phyloP scores from a whole-genome alignment of 2,329 filamentous ascomycete genomes.

The Elsinoe arachidis region DNA sequence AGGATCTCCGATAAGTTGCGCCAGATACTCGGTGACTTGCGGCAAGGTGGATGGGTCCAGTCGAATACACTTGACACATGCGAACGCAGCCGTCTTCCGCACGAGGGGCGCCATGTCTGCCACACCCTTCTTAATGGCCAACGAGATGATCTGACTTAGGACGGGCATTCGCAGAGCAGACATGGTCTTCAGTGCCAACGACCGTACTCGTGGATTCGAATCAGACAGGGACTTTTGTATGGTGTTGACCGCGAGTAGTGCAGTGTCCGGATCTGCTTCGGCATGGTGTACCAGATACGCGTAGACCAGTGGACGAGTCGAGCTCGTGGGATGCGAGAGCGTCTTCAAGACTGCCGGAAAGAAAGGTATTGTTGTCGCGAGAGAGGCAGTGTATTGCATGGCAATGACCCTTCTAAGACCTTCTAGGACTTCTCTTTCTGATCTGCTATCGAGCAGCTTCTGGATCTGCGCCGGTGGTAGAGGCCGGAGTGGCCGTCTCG shows the following conservation, averaged over 20 bases:
- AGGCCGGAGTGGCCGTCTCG: slow-evolving; percentile 50
- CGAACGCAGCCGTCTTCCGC: slow-evolving; percentile 81
- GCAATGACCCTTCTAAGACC: slow-evolving; percentile 81
- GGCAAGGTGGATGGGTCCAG: slow-evolving; percentile 79
- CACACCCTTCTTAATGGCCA: slow-evolving; percentile 89
- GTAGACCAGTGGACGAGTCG: slow-evolving; percentile 97
- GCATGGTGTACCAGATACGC: slow-evolving; percentile 96
- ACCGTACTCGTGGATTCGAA: slow-evolving; percentile 78
- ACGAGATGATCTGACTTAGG: slow-evolving; percentile 92
- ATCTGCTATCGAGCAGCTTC: slow-evolving; percentile 87
- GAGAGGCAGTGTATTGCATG: slow-evolving; percentile 90
- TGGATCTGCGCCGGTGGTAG: slow-evolving; percentile 79
- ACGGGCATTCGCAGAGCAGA: slow-evolving; percentile 94
- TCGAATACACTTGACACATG: slow-evolving; percentile 91
- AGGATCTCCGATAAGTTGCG: slow-evolving; percentile 71
- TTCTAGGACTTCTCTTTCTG: slow-evolving; percentile 86
- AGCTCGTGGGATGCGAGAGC: slow-evolving; percentile 83
- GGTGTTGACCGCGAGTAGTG: slow-evolving; percentile 93
- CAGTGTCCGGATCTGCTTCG: slow-evolving; percentile 90
- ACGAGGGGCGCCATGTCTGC: slow-evolving; percentile 94
- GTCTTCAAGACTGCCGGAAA: slow-evolving; percentile 99
- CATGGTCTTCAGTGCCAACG: slow-evolving; percentile 92
- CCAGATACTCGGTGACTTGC: slow-evolving; percentile 74
- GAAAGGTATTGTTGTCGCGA: slow-evolving; percentile 79
- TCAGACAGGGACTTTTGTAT: slow-evolving; percentile 97